phyloP scores from a whole-genome alignment of 371 early-diverging fungal genomes.

The Actinomortierella ambigua region DNA sequence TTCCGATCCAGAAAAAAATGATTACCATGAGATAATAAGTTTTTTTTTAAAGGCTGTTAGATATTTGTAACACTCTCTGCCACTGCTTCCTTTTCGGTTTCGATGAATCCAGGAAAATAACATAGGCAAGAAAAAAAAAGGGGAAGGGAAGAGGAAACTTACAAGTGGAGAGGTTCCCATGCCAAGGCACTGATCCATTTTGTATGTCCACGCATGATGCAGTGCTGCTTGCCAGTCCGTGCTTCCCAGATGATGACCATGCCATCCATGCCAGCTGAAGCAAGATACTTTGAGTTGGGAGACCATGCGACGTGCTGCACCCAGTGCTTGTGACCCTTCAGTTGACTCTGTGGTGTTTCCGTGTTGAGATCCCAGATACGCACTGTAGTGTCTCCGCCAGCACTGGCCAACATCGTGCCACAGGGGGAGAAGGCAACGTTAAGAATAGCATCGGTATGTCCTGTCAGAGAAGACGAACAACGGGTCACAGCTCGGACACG shows the following conservation, averaged over 20 bases:
- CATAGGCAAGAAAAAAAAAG: constrained; percentile 5
- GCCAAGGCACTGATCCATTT: constrained; percentile 89
- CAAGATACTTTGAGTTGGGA: constrained; percentile 85
- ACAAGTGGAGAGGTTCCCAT: constrained; percentile 94
- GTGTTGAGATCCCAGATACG: constrained; percentile 97
- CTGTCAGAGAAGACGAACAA: constrained; percentile 84
- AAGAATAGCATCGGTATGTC: constrained; percentile 95
- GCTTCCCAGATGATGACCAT: constrained; percentile 90
- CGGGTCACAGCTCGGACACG: constrained; percentile 90
- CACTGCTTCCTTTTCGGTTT: not conserved
- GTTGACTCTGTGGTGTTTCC: constrained; percentile 81
- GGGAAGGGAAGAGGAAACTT: constrained; percentile 12
- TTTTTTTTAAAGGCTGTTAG: constrained; percentile 1
- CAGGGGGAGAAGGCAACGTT: constrained; percentile 92
- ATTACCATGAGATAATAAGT: constrained; percentile 6
- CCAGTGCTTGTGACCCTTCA: constrained; percentile 91
- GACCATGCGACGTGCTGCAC: constrained; percentile 94
- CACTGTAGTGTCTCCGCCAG: constrained; percentile 94
- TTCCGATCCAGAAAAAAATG: constrained; percentile 10
- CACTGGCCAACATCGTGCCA: constrained; percentile 89
- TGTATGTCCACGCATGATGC: constrained; percentile 82
- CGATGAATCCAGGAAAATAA: not conserved
- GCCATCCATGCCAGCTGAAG: constrained; percentile 96
- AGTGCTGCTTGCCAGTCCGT: constrained; percentile 83
- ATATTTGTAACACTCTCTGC: not conserved